Percentiles rank a stretch among this genome's conserved stretches.
Conservation (phyloP, 2,329 filamentous ascomycete genomes). For the Arthrinium phaeospermum region DNA sequence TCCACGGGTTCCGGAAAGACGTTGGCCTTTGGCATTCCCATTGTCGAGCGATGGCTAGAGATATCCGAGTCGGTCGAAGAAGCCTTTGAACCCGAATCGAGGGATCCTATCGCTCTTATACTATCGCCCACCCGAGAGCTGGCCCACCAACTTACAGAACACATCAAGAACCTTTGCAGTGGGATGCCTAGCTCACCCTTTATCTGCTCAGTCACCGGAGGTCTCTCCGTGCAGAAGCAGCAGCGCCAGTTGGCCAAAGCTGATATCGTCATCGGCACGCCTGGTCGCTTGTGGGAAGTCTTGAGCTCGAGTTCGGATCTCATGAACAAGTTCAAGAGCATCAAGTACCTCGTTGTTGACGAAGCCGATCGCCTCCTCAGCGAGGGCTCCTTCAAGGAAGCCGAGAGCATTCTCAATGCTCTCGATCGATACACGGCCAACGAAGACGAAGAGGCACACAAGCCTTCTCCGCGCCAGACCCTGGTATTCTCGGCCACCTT, state of each 20-base stretch:
- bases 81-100: slow-evolving; percentile 34
- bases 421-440: slow-evolving; percentile 71
- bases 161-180: slow-evolving; percentile 77
- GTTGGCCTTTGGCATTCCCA: slow-evolving; percentile 90
- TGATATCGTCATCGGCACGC: slow-evolving; percentile 92
- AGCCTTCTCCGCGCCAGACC: slow-evolving; percentile 70
- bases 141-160: slow-evolving; percentile 87
- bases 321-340: slow-evolving; percentile 71
- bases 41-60: slow-evolving; percentile 80
- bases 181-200: slow-evolving; percentile 66
- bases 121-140: slow-evolving; percentile 92
- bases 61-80: slow-evolving; percentile 44
- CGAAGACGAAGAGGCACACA: slow-evolving; percentile 54
- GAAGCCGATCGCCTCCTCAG: slow-evolving; percentile 92
- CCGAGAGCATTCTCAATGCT: slow-evolving; percentile 83
- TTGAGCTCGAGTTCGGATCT: slow-evolving; percentile 76
- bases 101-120: slow-evolving; percentile 74
- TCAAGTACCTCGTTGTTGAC: slow-evolving; percentile 87
- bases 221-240: slow-evolving; percentile 93
- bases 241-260: slow-evolving; percentile 82
- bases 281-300: slow-evolving; percentile 93
- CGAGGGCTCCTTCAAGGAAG: slow-evolving; percentile 93
- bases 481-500: slow-evolving; percentile 98
- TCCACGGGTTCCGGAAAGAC: slow-evolving; percentile 97
- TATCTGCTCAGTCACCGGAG: slow-evolving; percentile 90